Conservation (phyloP, 495 filamentous ascomycete genomes). For the Penicillium herquei region DNA sequence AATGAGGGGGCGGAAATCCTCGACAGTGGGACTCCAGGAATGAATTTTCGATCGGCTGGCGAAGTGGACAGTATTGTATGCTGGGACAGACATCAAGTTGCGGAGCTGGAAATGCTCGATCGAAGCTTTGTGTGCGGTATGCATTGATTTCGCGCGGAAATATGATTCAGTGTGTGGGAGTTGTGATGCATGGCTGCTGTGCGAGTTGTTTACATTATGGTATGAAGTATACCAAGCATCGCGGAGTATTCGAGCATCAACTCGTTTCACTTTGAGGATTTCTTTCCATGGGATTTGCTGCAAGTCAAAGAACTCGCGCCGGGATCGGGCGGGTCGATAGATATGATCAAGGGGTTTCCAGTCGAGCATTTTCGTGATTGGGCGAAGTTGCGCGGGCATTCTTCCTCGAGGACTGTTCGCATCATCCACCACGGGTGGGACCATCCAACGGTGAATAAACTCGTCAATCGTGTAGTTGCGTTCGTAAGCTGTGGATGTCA, state of each 20-base stretch:
- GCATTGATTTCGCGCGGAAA: constrained; percentile 71
- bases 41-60: constrained; percentile 58
- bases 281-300: constrained; percentile 77
- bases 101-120: constrained; percentile 88
- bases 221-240: constrained; percentile 47
- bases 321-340: constrained; percentile 42
- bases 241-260: constrained; percentile 58
- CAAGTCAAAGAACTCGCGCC: constrained; percentile 63
- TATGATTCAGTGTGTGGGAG: constrained; percentile 41
- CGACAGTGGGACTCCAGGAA: constrained; percentile 40
- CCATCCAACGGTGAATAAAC: constrained; percentile 43
- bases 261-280: constrained; percentile 58
- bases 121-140: constrained; percentile 59
- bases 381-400: constrained; percentile 20
- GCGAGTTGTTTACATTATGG: constrained; percentile 38
- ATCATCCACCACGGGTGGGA: constrained; percentile 19
- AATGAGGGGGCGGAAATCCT: constrained; percentile 53
- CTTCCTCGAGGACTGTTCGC: constrained; percentile 21
- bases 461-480: constrained; percentile 45
- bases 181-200: constrained; percentile 19
- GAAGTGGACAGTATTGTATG: constrained; percentile 76
- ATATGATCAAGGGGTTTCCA: constrained; percentile 44
- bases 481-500: constrained; percentile 37
- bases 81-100: constrained; percentile 72
- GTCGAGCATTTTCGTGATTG: constrained; percentile 29